Evolutionary conservation across 106 monocot species (phyloP).

Genomic region (Posidonia australis): DNA sequence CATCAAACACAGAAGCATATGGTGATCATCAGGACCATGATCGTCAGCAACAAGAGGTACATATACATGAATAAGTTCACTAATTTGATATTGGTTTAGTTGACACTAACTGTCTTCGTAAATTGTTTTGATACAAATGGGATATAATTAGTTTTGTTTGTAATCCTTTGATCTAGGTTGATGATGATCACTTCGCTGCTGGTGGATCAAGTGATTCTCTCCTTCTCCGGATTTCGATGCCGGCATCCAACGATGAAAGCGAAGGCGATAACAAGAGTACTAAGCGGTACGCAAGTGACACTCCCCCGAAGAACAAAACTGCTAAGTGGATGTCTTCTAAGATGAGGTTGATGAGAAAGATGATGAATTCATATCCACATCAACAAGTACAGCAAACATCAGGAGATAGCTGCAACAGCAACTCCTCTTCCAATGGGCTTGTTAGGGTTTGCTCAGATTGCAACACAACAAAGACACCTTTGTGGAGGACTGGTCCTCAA

Average conservation of each 20-base stretch:
- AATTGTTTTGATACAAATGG: neutral
- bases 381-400: neutral
- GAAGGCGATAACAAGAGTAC: neutral
- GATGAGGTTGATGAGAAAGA: conserved; percentile 19
- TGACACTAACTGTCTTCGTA: no score
- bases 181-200: neutral
- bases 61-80: neutral
- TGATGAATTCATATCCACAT: conserved; percentile 12
- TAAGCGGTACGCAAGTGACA: neutral
- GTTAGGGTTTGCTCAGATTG: conserved; percentile 18
- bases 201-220: neutral
- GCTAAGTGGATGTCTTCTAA: conserved; percentile 14
- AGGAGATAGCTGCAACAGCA: neutral
- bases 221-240: neutral
- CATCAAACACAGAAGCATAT: neutral
- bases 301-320: neutral
- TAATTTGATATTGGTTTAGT: no score
- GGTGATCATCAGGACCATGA: neutral
- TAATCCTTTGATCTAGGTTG: conserved; percentile 2
- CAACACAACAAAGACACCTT: conserved; percentile 23
- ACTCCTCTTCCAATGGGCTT: neutral
- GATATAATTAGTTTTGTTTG: neutral
- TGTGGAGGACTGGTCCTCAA: conserved; percentile 27
- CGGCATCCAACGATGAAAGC: neutral
- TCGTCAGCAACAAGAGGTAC: neutral